Evolutionary conservation across 208 protist genomes (phyloP), one percentile per base, ranked within the genome.

Genomic region (Endotrypanum monterogeii): DNA sequence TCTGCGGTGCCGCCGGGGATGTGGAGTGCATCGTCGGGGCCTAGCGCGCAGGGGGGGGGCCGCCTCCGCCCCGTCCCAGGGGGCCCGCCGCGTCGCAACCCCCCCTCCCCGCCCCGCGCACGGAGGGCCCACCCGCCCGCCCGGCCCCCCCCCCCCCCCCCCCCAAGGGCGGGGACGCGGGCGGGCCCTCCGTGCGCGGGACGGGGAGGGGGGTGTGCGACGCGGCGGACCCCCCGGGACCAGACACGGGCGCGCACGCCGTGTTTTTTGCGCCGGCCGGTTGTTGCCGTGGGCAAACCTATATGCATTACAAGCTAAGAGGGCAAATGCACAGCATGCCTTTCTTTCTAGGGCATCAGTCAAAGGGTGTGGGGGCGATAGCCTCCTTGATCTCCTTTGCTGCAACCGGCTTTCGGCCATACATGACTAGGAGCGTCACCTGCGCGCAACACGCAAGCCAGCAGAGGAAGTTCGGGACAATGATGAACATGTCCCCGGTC

Each of bases 281-380:
- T 35, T 30, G 55, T 60, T 60, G 55, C 7, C 14, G 4, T 23
- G 55, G 6, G 55, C 55, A 25, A 37, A n/a, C 12, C 20, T 46
- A n/a, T 12, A 44, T 44, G 6, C 35, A 18, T 12, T 39, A 23
- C 30, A 54, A 41, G 52, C 39, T 16, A 41, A 32, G 67, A 6
- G n/a, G 46, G 23, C 56, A 9, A 76, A 30, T 61, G 30, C 37
- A 51, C 4, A 23, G 37, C 7, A 28, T 25, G 44, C 41, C 39
- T 30, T 62, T 18, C 12, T 18, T 35, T 25, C 30, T 48, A 1
- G 41, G 3, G 1, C 18, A 20, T 32, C 79, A 87, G 52, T 80
- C 78, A 70, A 89, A 89, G 0, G 87, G 87, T 0, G 87, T 69
- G 7, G 82, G 63, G 2, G 87, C 87, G 35, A 89, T 85, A 20